Evolutionary conservation across 2,329 filamentous ascomycete genomes (phyloP).

Genomic region (Helicocarpus griseus): DNA sequence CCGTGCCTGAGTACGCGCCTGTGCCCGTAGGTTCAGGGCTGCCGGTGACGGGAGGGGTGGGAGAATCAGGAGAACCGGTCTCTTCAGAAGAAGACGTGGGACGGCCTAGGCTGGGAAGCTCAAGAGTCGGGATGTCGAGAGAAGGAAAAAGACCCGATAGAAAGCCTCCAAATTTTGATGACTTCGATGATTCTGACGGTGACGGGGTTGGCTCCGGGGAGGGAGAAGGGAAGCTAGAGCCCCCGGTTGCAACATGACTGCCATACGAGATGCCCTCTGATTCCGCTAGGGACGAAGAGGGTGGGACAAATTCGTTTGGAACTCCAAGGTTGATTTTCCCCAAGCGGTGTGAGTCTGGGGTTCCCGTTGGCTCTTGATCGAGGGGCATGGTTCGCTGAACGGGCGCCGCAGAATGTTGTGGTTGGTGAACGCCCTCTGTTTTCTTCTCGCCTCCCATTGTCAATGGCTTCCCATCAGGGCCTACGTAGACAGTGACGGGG

Average conservation of each 20-base stretch:
- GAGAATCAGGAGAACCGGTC: neutral
- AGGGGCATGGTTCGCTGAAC: no score
- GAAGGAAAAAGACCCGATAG: neutral
- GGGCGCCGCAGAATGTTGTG: no score
- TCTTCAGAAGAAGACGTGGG: no score
- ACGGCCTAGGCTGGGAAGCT: neutral
- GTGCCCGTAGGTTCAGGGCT: no score
- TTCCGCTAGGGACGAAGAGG: neutral
- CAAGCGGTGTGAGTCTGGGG: neutral
- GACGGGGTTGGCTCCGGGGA: neutral
- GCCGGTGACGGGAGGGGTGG: neutral
- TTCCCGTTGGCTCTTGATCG: neutral
- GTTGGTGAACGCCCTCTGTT: conserved; percentile 12
- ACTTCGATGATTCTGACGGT: no score
- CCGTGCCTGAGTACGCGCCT: no score
- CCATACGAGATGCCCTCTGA: neutral
- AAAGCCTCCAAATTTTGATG: neutral
- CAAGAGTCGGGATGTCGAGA: neutral
- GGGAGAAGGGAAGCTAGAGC: neutral
- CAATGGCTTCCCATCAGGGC: conserved; percentile 7
- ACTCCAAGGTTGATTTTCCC: neutral
- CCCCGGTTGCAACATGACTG: neutral
- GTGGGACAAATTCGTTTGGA: neutral
- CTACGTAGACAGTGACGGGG: conserved; percentile 11
- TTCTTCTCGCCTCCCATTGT: conserved; percentile 12